phyloP scores from a whole-genome alignment of 768 basidiomycete species.

The Tulasnella sp. region DNA sequence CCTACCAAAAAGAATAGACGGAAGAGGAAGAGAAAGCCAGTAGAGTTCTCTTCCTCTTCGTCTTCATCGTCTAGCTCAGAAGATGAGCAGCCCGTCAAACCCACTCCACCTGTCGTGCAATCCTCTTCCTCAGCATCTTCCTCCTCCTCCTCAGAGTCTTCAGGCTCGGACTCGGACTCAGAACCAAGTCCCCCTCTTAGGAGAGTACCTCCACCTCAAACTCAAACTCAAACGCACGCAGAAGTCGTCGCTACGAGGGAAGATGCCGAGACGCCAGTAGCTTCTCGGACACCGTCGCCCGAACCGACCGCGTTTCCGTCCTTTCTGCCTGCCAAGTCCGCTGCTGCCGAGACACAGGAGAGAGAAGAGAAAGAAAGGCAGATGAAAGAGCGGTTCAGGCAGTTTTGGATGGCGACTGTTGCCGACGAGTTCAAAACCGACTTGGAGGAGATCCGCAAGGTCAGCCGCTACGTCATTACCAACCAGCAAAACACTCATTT shows the following conservation, averaged over 20 bases:
- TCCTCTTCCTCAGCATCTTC: conserved; percentile 10
- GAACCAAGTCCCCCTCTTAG: neutral
- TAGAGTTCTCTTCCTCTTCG: conserved; percentile 8
- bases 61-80: conserved; percentile 11
- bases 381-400: conserved; percentile 57
- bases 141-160: conserved; percentile 2
- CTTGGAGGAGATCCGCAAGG: conserved; percentile 74
- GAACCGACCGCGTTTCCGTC: conserved; percentile 41
- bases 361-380: conserved; percentile 35
- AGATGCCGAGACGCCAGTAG: neutral
- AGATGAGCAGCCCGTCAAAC: neutral
- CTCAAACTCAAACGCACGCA: neutral
- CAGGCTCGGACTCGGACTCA: neutral
- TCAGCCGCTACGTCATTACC: conserved; percentile 19
- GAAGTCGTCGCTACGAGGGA: neutral
- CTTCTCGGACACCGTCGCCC: conserved; percentile 23
- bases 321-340: conserved; percentile 26
- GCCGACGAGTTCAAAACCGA: conserved; percentile 76
- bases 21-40: conserved; percentile 13
- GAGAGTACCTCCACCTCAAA: neutral
- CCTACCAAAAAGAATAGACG: neutral
- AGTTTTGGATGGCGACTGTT: conserved; percentile 80
- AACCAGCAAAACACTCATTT: conserved; percentile 21
- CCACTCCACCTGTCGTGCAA: neutral
- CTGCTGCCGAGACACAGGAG: conserved; percentile 20